phyloP scores from a whole-genome alignment of 495 filamentous ascomycete genomes.

The Neurospora sp. region DNA sequence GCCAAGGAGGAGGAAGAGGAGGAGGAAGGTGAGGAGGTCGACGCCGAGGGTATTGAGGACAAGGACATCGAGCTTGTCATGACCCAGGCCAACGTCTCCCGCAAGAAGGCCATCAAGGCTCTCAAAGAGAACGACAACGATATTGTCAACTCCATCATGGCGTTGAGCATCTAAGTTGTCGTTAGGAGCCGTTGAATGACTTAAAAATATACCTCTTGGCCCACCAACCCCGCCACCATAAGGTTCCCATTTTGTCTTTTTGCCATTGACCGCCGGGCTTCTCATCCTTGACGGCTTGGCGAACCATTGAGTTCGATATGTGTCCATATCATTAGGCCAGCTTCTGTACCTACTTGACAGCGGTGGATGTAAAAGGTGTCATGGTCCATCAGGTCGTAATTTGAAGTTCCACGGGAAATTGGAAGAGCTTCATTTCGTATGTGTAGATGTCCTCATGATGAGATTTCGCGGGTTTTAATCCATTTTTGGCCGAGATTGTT shows the following conservation, averaged over 20 bases:
- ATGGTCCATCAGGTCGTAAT: background rate
- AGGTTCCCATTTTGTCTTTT: background rate
- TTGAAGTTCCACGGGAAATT: background rate
- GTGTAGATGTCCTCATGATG: background rate
- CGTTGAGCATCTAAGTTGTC: constrained; percentile 76
- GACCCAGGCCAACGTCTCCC: constrained; percentile 89
- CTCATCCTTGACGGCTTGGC: background rate
- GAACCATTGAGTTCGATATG: background rate
- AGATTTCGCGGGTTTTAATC: background rate
- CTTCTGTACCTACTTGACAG: background rate
- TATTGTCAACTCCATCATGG: constrained; percentile 99
- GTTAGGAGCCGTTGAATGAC: background rate
- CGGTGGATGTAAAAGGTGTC: background rate
- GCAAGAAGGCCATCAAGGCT: constrained; percentile 98
- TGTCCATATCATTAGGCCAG: background rate
- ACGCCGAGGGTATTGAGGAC: constrained; percentile 84
- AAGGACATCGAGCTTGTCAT: constrained; percentile 99
- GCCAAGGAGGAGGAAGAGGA: constrained; percentile 79
- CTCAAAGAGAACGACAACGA: constrained; percentile 99
- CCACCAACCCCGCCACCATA: background rate
- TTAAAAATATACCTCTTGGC: background rate
- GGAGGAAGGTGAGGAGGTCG: constrained; percentile 91
- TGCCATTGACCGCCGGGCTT: background rate
- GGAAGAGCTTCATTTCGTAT: background rate
- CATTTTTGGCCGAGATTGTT: background rate